A percentile compares a stretch with the other conserved stretches of the same genome.
phyloP scores from a whole-genome alignment of 441 rosid species.

The Bruguiera hainesii region DNA sequence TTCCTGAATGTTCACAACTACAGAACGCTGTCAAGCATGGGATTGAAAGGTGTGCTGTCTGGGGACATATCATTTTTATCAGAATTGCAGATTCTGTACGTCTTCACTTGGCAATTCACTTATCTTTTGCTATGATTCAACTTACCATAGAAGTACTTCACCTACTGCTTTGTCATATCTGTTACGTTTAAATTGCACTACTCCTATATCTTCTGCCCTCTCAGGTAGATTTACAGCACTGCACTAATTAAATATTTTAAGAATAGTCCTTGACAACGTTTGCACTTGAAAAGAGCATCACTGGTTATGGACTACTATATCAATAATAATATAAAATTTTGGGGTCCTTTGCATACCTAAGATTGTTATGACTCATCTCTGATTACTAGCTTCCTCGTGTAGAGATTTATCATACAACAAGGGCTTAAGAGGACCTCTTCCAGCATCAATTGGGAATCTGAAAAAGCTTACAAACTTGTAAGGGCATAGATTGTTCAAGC shows the following conservation, averaged over 20 bases:
- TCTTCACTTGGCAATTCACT: conserved; percentile 9
- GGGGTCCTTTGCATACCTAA: background rate
- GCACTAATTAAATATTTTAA: too few relatives aligned
- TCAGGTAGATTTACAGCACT: too few relatives aligned
- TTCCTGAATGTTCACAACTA: conserved; percentile 19
- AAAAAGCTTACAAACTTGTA: conserved; percentile 64
- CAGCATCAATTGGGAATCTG: conserved; percentile 54
- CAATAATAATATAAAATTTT: too few relatives aligned
- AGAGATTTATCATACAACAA: conserved; percentile 83
- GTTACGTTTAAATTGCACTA: too few relatives aligned
- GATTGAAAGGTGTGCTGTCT: conserved; percentile 50
- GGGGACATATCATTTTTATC: conserved; percentile 49
- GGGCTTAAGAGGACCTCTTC: conserved; percentile 57
- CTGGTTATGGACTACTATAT: too few relatives aligned
- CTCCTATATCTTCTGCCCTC: too few relatives aligned
- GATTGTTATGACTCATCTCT: conserved; percentile 4
- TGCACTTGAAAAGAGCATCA: too few relatives aligned
- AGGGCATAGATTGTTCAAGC: conserved; percentile 22
- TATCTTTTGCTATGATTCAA: background rate
- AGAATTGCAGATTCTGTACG: conserved; percentile 65
- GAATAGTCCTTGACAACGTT: too few relatives aligned
- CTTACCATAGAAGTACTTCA: background rate
- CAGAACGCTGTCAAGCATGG: conserved; percentile 56
- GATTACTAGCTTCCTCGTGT: conserved; percentile 10
- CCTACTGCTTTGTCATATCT: background rate